phyloP scores from a whole-genome alignment of 306 rosid species.

The Parietaria judaica region DNA sequence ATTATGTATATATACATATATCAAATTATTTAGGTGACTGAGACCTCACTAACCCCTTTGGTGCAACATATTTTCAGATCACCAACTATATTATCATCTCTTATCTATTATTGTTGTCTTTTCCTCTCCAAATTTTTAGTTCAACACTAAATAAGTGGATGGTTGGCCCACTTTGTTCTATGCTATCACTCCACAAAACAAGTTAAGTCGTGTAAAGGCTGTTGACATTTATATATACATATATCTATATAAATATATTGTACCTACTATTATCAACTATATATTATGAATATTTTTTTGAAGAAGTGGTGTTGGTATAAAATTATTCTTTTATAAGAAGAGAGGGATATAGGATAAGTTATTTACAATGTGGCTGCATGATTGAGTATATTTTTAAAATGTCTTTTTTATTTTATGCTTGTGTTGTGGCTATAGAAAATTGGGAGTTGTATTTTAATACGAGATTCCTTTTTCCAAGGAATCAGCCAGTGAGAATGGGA shows the following conservation, averaged over 20 bases:
- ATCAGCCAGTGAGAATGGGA: slow-evolving; percentile 22
- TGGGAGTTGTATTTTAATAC: slow-evolving; percentile 16
- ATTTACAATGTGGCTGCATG: slow-evolving; percentile 20
- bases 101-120: too few relatives aligned
- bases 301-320: slow-evolving; percentile 11
- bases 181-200: background rate
- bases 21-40: slow-evolving; percentile 19
- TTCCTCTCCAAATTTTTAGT: background rate
- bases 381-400: slow-evolving; percentile 19
- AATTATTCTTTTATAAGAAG: slow-evolving; percentile 4
- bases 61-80: slow-evolving; percentile 15
- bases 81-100: too few relatives aligned
- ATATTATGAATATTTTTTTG: slow-evolving; percentile 17
- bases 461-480: slow-evolving; percentile 23
- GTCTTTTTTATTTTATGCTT: slow-evolving; percentile 1
- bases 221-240: slow-evolving; percentile 1
- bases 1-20: background rate
- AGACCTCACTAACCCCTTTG: slow-evolving; percentile 30
- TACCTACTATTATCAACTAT: slow-evolving; percentile 21
- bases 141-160: slow-evolving; percentile 13
- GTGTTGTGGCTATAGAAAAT: slow-evolving; percentile 15
- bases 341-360: slow-evolving; percentile 11
- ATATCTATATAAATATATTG: background rate
- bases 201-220: slow-evolving; percentile 17
- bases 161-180: slow-evolving; percentile 12